Percentiles rank a stretch among this genome's conserved stretches.
These are phyloP conservation scores for Murraya paniculata DNA, from an alignment of 345 rosid species.

Conservation along the genomic window DNA sequence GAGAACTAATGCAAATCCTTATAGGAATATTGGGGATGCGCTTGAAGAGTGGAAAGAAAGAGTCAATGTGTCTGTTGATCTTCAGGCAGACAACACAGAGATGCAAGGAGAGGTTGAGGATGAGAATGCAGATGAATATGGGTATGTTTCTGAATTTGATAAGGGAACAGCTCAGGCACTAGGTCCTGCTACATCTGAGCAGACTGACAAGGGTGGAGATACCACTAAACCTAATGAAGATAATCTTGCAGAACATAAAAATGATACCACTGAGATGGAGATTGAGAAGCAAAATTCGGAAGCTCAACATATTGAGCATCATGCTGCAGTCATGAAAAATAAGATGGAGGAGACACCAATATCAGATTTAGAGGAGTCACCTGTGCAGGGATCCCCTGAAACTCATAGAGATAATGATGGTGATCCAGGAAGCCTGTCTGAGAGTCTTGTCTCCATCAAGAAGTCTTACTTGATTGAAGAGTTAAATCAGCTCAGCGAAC, in stretches of 20 bases:
- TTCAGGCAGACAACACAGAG: constrained; percentile 45
- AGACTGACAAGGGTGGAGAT: constrained; percentile 51
- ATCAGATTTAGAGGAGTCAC: constrained; percentile 36
- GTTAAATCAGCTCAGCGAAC: constrained; percentile 35
- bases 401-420: constrained; percentile 29
- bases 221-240: constrained; percentile 48
- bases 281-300: constrained; percentile 50
- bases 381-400: constrained; percentile 33
- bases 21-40: constrained; percentile 82
- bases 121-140: constrained; percentile 70
- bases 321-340: constrained; percentile 29
- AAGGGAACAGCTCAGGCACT: constrained; percentile 79
- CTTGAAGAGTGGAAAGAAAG: constrained; percentile 93
- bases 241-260: constrained; percentile 31
- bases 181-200: constrained; percentile 90
- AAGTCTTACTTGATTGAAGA: constrained; percentile 44
- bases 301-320: constrained; percentile 31
- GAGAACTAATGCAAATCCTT: constrained; percentile 66
- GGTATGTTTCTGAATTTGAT: constrained; percentile 67
- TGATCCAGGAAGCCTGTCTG: constrained; percentile 31
- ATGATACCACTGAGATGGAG: constrained; percentile 60
- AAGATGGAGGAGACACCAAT: constrained; percentile 37
- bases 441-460: constrained; percentile 55
- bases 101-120: constrained; percentile 61
- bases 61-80: constrained; percentile 65